Base-by-base conservation (phyloP, 495 filamentous ascomycete species). In the Coniosporium apollinis region DNA sequence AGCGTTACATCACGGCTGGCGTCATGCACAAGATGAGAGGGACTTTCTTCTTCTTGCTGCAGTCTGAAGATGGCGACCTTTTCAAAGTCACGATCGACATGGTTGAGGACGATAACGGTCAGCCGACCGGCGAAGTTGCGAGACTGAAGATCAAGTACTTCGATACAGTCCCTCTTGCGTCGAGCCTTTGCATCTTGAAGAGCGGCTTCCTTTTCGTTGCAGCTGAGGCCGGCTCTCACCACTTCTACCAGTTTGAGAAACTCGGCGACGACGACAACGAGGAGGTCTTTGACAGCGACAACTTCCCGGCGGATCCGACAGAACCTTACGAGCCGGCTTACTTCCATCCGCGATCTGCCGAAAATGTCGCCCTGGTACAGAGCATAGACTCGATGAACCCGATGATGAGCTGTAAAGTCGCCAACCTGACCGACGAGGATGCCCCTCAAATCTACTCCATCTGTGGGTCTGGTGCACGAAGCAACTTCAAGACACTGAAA, bases 1-100 rank as follows among this genome's bases (percentile, higher is more conserved):
- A 92, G 52, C 75, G 89, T 3, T 69, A 58, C 11, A 87, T 96
- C 38, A 72, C 82, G 7, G 68, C 83, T 7, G 91, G 91, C 14
- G 84, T 93, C 18, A 91, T 96, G 81, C 87, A 96, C 58, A 92
- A 84, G 54, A 79, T 93, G 58, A 79, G 81, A 42, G 86, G 86
- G n/a, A 85, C 85, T 1, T 96, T 96, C 60, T 99, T 99, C 59
- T 94, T 94, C 53, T 71, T 99, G 3, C 64, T 99, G 6, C 91
- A 99, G 53, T 79, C 77, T 1, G 87, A 96, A 32, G 91, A 96
- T 52, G 91, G 91, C 17, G 91, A 99, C 58, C 64, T 99, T 4
- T 94, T 99, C 66, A 96, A 96, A 50, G 70, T 96, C 25, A 94
- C 80, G 1, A 66, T 96, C 43, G 84, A 94, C 38, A 84, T 93